Evolutionary conservation across 257 asterid genomes (phyloP).

Genomic region (Osmanthus fragrans): DNA sequence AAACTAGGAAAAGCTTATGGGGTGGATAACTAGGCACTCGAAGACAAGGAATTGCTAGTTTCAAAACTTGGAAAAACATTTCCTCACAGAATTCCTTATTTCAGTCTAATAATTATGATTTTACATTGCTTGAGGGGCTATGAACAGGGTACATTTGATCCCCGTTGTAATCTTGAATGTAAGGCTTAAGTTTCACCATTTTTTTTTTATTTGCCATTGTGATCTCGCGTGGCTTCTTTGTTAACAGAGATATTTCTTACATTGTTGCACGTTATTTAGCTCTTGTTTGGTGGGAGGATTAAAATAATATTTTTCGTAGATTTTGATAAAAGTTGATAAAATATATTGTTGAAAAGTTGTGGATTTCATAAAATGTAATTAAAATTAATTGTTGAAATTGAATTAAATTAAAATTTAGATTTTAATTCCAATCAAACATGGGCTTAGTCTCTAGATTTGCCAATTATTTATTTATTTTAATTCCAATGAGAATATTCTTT

Average conservation of each 20-base stretch:
- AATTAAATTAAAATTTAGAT: too few species aligned
- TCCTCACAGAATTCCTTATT: background rate
- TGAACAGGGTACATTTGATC: background rate
- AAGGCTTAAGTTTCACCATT: background rate
- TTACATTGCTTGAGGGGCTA: conserved; percentile 10
- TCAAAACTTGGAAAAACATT: background rate
- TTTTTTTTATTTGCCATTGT: background rate
- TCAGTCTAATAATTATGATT: conserved; percentile 25
- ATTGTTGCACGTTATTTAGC: background rate
- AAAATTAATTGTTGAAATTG: too few species aligned
- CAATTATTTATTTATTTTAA: too few species aligned
- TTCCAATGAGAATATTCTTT: too few species aligned
- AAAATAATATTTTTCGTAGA: too few species aligned
- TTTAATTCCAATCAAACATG: too few species aligned
- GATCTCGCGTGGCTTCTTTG: background rate
- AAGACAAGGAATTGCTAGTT: background rate
- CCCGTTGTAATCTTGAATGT: background rate
- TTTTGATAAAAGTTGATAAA: too few species aligned
- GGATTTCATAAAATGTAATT: too few species aligned
- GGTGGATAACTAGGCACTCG: background rate
- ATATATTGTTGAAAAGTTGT: too few species aligned
- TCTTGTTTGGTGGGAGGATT: too few species aligned
- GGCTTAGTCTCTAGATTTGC: too few species aligned
- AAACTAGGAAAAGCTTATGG: background rate
- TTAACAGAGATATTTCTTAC: background rate